These are phyloP conservation scores for Globisporangium barbulae DNA, from an alignment of 352 stramenopile genomes.

Conservation along the genomic window DNA sequence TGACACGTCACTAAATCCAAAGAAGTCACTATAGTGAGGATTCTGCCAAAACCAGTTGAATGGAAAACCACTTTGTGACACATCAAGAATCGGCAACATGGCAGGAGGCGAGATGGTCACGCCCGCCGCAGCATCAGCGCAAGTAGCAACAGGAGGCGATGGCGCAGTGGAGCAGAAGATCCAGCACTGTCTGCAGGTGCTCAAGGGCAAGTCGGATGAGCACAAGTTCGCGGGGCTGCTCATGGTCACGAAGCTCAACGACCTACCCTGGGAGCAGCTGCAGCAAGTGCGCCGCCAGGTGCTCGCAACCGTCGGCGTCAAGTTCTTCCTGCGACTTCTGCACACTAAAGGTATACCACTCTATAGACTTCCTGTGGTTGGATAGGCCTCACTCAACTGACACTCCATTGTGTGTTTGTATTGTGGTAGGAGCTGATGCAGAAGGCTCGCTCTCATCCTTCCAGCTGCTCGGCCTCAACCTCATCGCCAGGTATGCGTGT, in stretches of 20 bases:
- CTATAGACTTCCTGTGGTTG: too few species aligned
- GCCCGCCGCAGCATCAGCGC: not conserved
- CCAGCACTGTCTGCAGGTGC: constrained; percentile 64
- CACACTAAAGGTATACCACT: constrained; percentile 52
- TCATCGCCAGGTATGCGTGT: constrained; percentile 62
- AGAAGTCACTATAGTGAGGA: not conserved
- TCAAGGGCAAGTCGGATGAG: constrained; percentile 70
- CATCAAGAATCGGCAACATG: constrained; percentile 1
- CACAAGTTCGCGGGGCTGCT: constrained; percentile 86
- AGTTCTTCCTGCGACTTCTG: constrained; percentile 79
- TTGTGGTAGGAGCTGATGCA: constrained; percentile 35
- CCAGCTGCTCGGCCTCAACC: constrained; percentile 69
- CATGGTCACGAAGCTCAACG: constrained; percentile 80
- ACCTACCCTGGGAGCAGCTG: constrained; percentile 38
- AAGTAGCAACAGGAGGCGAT: not conserved
- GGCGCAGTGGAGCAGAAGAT: constrained; percentile 15
- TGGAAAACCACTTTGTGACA: not conserved
- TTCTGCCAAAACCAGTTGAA: constrained; percentile 5
- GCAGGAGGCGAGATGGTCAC: constrained; percentile 2
- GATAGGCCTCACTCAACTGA: not conserved
- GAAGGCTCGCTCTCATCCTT: constrained; percentile 62
- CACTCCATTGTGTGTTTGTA: not conserved
- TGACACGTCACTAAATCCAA: not conserved
- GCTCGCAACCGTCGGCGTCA: constrained; percentile 53
- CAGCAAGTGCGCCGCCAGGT: constrained; percentile 56